phyloP scores from a whole-genome alignment of 1,139 yeast species.

The Candida sp. region DNA sequence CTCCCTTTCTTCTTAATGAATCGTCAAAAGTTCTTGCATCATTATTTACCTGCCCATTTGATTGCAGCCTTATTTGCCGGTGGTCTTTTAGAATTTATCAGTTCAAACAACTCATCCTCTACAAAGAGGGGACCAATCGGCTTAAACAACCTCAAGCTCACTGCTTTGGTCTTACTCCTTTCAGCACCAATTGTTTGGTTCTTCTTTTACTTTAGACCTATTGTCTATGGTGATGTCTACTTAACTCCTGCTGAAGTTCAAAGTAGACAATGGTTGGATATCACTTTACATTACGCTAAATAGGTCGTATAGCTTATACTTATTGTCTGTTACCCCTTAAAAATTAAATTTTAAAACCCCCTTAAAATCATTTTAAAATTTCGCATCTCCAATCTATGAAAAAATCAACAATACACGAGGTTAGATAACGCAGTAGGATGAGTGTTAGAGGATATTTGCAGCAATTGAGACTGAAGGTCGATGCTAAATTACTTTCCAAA shows the following conservation, averaged over 20 bases:
- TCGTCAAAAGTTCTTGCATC: conserved; percentile 93
- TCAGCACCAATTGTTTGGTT: conserved; percentile 53
- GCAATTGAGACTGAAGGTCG: conserved; percentile 16
- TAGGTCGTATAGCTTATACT: conserved; percentile 17
- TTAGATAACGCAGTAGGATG: conserved; percentile 8
- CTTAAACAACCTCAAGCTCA: conserved; percentile 23
- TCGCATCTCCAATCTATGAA: neutral
- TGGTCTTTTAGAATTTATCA: conserved; percentile 73
- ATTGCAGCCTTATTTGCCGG: conserved; percentile 85
- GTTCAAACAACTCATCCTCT: conserved; percentile 53
- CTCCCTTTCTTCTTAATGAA: conserved; percentile 90
- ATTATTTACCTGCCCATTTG: conserved; percentile 94
- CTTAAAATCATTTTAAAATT: neutral
- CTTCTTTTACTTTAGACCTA: conserved; percentile 76
- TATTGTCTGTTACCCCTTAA: neutral
- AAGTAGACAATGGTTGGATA: conserved; percentile 78
- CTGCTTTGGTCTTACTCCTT: conserved; percentile 34
- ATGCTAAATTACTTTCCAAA: conserved; percentile 8
- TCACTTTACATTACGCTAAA: conserved; percentile 81
- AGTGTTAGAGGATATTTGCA: conserved; percentile 21
- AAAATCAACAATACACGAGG: neutral
- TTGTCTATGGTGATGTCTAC: conserved; percentile 77
- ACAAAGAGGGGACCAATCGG: conserved; percentile 18
- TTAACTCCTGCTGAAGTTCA: conserved; percentile 62
- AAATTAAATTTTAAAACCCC: neutral